phyloP scores from a whole-genome alignment of 805 yeast species.

The Zygotorulaspora chibaensis region DNA sequence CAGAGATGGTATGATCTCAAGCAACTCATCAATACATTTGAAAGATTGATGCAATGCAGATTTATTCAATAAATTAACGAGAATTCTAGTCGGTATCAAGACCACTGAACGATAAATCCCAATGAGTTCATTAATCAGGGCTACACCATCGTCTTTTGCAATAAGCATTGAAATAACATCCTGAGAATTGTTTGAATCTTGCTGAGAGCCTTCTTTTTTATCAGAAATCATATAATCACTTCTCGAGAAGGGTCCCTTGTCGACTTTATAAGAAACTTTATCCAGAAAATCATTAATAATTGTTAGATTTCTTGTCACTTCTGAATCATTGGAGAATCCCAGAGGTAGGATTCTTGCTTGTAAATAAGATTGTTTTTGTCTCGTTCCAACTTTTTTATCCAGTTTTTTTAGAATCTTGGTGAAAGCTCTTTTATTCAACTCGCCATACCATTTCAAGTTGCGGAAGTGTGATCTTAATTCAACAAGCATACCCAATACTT shows the following conservation, averaged over 20 bases:
- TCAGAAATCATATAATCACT: conserved; percentile 1
- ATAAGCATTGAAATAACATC: conserved; percentile 26
- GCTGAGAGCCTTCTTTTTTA: conserved; percentile 1
- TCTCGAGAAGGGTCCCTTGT: conserved; percentile 1
- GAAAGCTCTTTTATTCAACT: conserved; percentile 85
- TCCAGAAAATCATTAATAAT: conserved; percentile 50
- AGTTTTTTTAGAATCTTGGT: conserved; percentile 83
- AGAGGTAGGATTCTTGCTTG: conserved; percentile 65
- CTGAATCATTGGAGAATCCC: conserved; percentile 71
- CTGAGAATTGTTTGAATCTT: not conserved
- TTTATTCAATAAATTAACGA: conserved; percentile 60
- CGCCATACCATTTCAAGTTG: conserved; percentile 91
- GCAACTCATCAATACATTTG: conserved; percentile 53
- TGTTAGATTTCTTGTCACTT: conserved; percentile 50
- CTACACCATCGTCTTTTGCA: conserved; percentile 42
- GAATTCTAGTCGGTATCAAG: conserved; percentile 49
- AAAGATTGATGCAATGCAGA: conserved; percentile 54
- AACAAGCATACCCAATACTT: conserved; percentile 59
- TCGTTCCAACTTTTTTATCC: conserved; percentile 74
- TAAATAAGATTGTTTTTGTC: conserved; percentile 53
- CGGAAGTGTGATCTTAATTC: conserved; percentile 74
- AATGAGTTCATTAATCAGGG: conserved; percentile 41
- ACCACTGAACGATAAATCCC: conserved; percentile 43
- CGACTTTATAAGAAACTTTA: conserved; percentile 44
- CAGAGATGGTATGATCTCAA: conserved; percentile 48